These are phyloP conservation scores for Pyrrhoderma noxium DNA, from an alignment of 1,284 basidiomycete species.

Conservation along the genomic window DNA sequence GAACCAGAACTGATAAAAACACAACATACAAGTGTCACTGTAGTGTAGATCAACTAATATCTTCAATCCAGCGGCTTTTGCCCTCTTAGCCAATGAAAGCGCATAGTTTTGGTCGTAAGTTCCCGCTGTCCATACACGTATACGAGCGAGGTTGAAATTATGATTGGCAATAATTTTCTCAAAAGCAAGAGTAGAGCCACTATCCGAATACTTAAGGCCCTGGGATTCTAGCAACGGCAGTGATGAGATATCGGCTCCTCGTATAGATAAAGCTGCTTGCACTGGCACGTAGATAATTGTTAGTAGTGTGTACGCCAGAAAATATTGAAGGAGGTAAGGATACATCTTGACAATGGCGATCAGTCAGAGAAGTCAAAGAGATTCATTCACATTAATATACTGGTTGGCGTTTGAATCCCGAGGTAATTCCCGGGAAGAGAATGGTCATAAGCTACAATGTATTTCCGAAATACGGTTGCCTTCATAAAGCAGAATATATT, in stretches of 20 bases:
- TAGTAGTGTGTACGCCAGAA: no score
- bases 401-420: no score
- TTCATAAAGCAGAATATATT: no score
- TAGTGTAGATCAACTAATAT: constrained; percentile 54
- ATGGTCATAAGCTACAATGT: no score
- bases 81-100: constrained; percentile 48
- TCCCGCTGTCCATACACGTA: constrained; percentile 55
- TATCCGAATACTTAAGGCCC: constrained; percentile 43
- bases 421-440: no score
- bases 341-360: no score
- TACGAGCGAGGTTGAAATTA: constrained; percentile 50
- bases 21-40: constrained; percentile 49
- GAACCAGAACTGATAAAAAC: background rate
- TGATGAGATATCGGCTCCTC: constrained; percentile 56
- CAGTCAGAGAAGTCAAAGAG: no score
- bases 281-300: no score
- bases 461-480: no score
- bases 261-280: constrained; percentile 36
- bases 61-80: constrained; percentile 49
- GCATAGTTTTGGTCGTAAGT: constrained; percentile 49
- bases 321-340: no score
- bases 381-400: no score
- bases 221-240: constrained; percentile 45
- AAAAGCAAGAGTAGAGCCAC: constrained; percentile 35
- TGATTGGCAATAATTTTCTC: constrained; percentile 49